A percentile compares a stretch with the other conserved stretches of the same genome.
phyloP scores from a whole-genome alignment of 805 yeast species.

The Monosporozyma unispora region DNA sequence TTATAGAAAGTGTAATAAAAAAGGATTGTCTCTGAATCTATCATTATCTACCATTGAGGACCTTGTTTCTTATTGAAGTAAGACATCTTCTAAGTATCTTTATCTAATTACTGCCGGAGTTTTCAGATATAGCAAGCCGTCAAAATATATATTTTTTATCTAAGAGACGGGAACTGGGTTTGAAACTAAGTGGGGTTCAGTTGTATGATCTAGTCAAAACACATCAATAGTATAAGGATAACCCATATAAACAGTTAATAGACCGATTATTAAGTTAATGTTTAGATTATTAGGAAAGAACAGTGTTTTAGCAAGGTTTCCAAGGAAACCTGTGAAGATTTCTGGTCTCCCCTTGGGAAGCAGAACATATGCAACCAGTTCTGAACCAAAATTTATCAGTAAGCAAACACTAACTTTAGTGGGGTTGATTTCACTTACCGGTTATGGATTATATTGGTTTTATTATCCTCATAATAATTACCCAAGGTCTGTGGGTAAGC shows the following conservation, averaged over 20 bases:
- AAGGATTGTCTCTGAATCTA: not conserved
- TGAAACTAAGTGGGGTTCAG: not conserved
- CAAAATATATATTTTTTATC: not conserved
- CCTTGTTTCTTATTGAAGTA: too few species aligned
- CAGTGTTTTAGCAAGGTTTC: not conserved
- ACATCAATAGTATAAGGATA: too few species aligned
- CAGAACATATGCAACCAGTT: not conserved
- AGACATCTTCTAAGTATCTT: too few species aligned
- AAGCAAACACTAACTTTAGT: not conserved
- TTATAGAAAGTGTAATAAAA: not conserved
- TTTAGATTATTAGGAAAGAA: not conserved
- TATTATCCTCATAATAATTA: constrained; percentile 64
- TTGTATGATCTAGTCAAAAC: too few species aligned
- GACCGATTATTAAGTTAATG: too few species aligned
- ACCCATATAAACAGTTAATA: too few species aligned
- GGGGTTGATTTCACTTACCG: constrained; percentile 12
- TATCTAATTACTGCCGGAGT: not conserved
- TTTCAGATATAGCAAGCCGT: not conserved
- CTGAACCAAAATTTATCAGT: not conserved
- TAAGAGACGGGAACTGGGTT: not conserved
- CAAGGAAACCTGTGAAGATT: not conserved
- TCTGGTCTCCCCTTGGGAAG: not conserved
- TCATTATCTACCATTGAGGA: too few species aligned
- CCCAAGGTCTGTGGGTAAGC: constrained; percentile 60
- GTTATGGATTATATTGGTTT: constrained; percentile 31